These are phyloP conservation scores for Asterella californica DNA, from an alignment of 225 moss, liverwort and hornwort species.

Conservation along the genomic window DNA sequence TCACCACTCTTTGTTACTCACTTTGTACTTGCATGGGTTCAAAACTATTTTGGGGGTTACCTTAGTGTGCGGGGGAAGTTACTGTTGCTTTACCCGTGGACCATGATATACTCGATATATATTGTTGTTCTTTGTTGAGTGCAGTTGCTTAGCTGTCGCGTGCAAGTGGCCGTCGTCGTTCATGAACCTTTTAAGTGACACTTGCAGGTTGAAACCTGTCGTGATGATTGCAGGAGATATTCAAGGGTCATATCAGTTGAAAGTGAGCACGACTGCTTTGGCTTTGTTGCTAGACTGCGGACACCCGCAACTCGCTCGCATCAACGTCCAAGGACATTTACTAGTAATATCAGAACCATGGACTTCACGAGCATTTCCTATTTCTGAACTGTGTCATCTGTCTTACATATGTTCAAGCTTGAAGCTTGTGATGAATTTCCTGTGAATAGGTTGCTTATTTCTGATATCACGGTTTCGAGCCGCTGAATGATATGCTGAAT, in stretches of 20 bases:
- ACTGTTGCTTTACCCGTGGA: too few species aligned
- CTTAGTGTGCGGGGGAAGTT: too few species aligned
- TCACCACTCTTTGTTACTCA: too few species aligned
- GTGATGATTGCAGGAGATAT: slow-evolving; percentile 54
- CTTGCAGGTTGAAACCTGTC: neutral
- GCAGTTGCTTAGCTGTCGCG: neutral
- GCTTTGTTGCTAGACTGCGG: slow-evolving; percentile 73
- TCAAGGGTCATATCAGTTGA: slow-evolving; percentile 81
- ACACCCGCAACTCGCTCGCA: slow-evolving; percentile 64
- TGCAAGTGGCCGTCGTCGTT: neutral
- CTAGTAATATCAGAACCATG: slow-evolving; percentile 24
- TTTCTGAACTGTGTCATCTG: neutral
- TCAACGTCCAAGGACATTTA: slow-evolving; percentile 70
- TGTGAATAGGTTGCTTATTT: neutral
- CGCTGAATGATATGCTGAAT: too few species aligned
- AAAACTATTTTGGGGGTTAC: too few species aligned
- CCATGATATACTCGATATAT: too few species aligned
- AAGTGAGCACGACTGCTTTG: slow-evolving; percentile 83
- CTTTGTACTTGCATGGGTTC: too few species aligned
- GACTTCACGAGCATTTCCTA: neutral
- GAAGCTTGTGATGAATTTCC: neutral
- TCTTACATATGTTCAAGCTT: neutral
- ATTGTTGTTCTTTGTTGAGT: too few species aligned
- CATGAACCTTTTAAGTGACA: neutral
- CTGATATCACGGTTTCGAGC: too few species aligned